Evolutionary conservation across 805 yeast genomes (phyloP), one percentile per base, ranked within the genome.

Genomic region (Nakazawaea populi): DNA sequence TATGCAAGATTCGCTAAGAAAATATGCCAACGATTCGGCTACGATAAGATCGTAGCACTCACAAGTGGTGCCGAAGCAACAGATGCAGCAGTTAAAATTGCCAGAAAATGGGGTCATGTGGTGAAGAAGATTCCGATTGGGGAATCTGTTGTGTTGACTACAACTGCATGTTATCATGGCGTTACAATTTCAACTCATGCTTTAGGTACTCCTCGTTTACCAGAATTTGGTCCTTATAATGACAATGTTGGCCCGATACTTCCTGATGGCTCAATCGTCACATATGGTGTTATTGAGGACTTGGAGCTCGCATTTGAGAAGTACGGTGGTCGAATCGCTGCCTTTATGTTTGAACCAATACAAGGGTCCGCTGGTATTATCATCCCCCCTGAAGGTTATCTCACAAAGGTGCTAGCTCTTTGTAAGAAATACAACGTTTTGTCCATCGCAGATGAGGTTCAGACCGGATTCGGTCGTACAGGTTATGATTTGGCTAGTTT

Each of bases 351-450:
- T 27, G 66, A 62, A 46, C 61, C 66, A 31, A 61, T 62, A 27
- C 65, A 62, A 50, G 66, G 66, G 10, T 57, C 62, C 7, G 64
- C 64, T n/a, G 66, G 66, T 48, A 56, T 62, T 27, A 52, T 61
- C 14, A 57, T 54, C 36, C 65, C 66, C 12, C 63, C 65, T n/a
- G 47, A 36, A 8, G 61, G 56, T 4, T 62, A 61, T 40, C 31
- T 59, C 9, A 59, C 55, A 12, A 39, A 54, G 10, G 56, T 41
- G 24, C 54, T 28, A 38, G 59, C 55, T 2, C 40, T 62, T 12
- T 62, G 66, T 51, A 54, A 60, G 40, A 55, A 60, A 46, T 58
- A 55, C 49, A 60, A 61, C 46, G 54, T 62, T 37, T 46, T 62
- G 10, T 58, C 60, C 47, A 59, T 62, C 48, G 62, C 64, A 1